Evolutionary conservation across 148 eudicot genomes (phyloP).

Genomic region (Gaultheria prostrata): DNA sequence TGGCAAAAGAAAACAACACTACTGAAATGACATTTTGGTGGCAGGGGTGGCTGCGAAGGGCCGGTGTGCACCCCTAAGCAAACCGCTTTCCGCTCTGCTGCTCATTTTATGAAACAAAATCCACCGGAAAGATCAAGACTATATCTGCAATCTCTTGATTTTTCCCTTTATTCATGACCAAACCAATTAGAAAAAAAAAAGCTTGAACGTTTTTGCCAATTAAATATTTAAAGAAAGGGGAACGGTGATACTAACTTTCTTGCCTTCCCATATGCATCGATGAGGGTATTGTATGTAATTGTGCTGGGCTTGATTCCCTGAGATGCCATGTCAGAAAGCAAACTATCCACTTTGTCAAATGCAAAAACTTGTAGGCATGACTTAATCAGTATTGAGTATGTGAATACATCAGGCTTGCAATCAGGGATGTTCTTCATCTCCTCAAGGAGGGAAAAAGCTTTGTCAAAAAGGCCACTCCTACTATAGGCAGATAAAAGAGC

Average conservation of each 20-base stretch:
- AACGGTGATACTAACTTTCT: conserved; percentile 44
- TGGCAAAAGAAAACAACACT: conserved; percentile 14
- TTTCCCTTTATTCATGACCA: not conserved
- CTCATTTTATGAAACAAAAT: not conserved
- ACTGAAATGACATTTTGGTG: not conserved
- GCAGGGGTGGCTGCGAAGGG: not conserved
- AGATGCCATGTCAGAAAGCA: conserved; percentile 75
- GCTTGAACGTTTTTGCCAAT: not conserved
- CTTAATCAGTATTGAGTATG: conserved; percentile 79
- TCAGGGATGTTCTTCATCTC: conserved; percentile 62
- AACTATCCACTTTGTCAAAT: conserved; percentile 54
- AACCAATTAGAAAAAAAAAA: not conserved
- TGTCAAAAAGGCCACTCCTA: conserved; percentile 65
- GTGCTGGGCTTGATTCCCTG: conserved; percentile 81
- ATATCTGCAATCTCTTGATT: not conserved
- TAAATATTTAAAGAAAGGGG: not conserved
- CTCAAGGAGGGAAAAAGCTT: conserved; percentile 74
- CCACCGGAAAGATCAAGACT: not conserved
- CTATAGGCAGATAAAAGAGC: conserved; percentile 90
- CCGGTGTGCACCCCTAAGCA: too few relatives aligned
- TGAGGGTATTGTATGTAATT: conserved; percentile 77
- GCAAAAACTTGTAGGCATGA: conserved; percentile 68
- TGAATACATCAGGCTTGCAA: conserved; percentile 77
- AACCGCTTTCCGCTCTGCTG: too few relatives aligned
- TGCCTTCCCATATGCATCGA: conserved; percentile 86